These are phyloP conservation scores for Stromatinia cepivora DNA, from an alignment of 2,329 filamentous ascomycete species.

Conservation along the genomic window DNA sequence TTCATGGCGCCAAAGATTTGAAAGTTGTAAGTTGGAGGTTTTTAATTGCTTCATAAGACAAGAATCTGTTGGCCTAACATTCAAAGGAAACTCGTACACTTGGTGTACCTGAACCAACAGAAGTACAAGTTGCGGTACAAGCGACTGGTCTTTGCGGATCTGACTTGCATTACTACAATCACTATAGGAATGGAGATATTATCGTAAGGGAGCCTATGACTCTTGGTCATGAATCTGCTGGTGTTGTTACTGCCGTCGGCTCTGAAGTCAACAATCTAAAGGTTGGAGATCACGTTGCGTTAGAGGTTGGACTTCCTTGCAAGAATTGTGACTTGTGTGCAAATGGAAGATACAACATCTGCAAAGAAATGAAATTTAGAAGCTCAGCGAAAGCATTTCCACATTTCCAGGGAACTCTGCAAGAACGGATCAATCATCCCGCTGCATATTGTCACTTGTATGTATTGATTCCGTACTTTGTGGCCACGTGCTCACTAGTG, in stretches of 20 bases:
- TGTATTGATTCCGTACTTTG: conserved; percentile 15
- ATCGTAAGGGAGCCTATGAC: conserved; percentile 85
- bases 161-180: conserved; percentile 96
- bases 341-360: conserved; percentile 92
- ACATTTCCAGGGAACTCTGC: conserved; percentile 42
- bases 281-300: conserved; percentile 84
- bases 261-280: conserved; percentile 74
- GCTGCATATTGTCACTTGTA: conserved; percentile 92
- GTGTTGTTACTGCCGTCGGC: conserved; percentile 77
- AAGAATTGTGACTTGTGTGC: conserved; percentile 84
- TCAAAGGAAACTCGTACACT: conserved; percentile 38
- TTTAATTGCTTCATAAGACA: background rate
- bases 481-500: conserved; percentile 19
- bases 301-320: conserved; percentile 94
- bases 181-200: conserved; percentile 93
- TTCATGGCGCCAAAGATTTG: conserved; percentile 41
- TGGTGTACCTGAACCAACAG: conserved; percentile 41
- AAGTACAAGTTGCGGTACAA: conserved; percentile 85
- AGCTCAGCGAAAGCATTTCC: conserved; percentile 42
- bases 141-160: conserved; percentile 97
- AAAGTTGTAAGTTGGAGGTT: conserved; percentile 35
- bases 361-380: conserved; percentile 55
- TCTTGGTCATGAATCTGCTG: conserved; percentile 90
- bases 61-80: conserved; percentile 1
- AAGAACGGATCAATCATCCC: conserved; percentile 73